Base-by-base conservation (phyloP, 176 grass and related monocot species). In the Sorghum bicolor region DNA sequence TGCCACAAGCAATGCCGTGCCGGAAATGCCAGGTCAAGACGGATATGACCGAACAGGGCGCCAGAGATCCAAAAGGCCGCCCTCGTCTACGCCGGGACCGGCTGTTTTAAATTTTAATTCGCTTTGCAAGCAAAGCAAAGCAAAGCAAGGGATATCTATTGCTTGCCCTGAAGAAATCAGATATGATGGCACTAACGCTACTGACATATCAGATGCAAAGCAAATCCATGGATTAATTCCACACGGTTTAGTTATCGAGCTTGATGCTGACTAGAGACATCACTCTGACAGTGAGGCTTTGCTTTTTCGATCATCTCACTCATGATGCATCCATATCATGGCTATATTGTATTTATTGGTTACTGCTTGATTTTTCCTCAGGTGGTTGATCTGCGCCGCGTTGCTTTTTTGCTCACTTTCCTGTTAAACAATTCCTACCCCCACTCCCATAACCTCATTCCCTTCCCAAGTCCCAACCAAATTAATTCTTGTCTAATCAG, bases 371-470 rank as follows among this genome's bases (percentile, higher is more conserved):
- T 89, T 67, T 22, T 57, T 5, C 45, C 43, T 63, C 29, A 85
- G 81, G 79, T 86, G 34, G 88, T 86, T 90, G 66, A 86, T 90
- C 83, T 67, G 79, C 73, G 53, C 29, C 84, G 11, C 66, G 38
- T 78, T 86, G 88, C 88, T 72, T 83, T 83, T 90, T 82, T 16
- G 34, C 66, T n/a, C 22, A 37, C 83, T 78, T 77, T 82, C 36
- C 30, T 85, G 36, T 62, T 76, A 72, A 78, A 82, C 48, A 82
- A 66, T 30, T 64, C 34, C 1, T 40, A 34, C 14, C 4, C 31
- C 79, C 55, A 50, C 31, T 16, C 62, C 62, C 52, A 3, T n/a
- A 55, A 53, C 19, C 52, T 8, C 39, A 36, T 52, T 47, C 40
- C 31, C 53, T 26, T 62, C 33, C 33, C 64, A 12, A 24, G 5